These are phyloP conservation scores for Baudoinia panamericana DNA, from an alignment of 495 filamentous ascomycete species.

Conservation along the genomic window DNA sequence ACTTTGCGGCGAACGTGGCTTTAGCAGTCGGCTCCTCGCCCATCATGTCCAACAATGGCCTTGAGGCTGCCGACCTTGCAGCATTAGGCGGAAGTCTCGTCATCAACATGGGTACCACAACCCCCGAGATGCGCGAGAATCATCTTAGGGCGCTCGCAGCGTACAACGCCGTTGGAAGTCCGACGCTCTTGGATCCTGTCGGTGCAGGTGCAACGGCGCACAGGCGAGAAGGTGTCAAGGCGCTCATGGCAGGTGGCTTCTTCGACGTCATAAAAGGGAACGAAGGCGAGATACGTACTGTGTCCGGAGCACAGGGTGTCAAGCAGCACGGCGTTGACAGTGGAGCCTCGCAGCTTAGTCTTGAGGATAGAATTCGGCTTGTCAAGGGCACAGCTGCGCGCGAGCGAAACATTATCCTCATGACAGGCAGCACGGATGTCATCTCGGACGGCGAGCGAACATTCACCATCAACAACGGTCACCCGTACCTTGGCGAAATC, in stretches of 20 bases:
- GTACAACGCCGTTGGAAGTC: slow-evolving; percentile 62
- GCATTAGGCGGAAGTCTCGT: slow-evolving; percentile 55
- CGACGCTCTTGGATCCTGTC: slow-evolving; percentile 81
- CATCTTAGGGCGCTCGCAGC: slow-evolving; percentile 55
- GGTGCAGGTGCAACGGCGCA: slow-evolving; percentile 73
- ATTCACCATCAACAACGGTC: slow-evolving; percentile 60
- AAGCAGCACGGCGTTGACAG: slow-evolving; percentile 80
- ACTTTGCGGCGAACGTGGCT: slow-evolving; percentile 83
- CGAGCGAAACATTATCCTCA: slow-evolving; percentile 64
- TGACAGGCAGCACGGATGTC: slow-evolving; percentile 72
- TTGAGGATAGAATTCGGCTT: slow-evolving; percentile 43
- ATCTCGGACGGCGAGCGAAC: slow-evolving; percentile 60
- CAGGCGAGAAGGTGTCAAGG: slow-evolving; percentile 54
- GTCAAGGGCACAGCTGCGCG: slow-evolving; percentile 51
- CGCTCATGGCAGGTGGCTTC: slow-evolving; percentile 60
- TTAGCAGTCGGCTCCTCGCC: slow-evolving; percentile 75
- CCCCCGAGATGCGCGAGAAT: slow-evolving; percentile 52
- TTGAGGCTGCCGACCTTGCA: slow-evolving; percentile 69
- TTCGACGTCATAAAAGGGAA: slow-evolving; percentile 92
- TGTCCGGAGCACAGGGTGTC: slow-evolving; percentile 37
- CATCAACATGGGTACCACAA: slow-evolving; percentile 90
- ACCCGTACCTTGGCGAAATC: slow-evolving; percentile 61
- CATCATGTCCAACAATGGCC: slow-evolving; percentile 82
- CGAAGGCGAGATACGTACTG: slow-evolving; percentile 73
- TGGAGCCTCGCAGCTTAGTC: slow-evolving; percentile 42